Percentiles rank a stretch among this genome's conserved stretches.
phyloP scores from a whole-genome alignment of 2,329 filamentous ascomycete genomes.

The Cytospora schulzeri region DNA sequence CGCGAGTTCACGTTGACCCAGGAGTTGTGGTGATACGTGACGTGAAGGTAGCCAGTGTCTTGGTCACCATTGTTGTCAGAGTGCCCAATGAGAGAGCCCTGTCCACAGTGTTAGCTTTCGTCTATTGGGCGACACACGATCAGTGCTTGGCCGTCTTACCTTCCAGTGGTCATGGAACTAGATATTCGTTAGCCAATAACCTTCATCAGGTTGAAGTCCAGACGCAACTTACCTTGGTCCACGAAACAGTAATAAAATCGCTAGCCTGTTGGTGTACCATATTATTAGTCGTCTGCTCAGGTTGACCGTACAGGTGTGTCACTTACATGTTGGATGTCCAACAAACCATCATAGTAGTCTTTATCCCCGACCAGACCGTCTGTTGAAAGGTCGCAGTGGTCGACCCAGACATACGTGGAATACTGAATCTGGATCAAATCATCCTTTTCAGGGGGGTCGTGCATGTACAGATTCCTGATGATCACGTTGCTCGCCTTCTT shows the following conservation, averaged over 20 bases:
- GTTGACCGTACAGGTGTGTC: conserved; percentile 36
- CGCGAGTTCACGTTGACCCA: conserved; percentile 49
- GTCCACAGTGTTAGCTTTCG: not conserved
- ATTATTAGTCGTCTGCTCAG: not conserved
- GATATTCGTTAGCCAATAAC: not conserved
- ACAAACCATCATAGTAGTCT: conserved; percentile 59
- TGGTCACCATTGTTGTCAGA: conserved; percentile 54
- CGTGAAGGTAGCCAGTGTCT: conserved; percentile 47
- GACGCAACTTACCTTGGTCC: conserved; percentile 31
- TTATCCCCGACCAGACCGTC: conserved; percentile 52
- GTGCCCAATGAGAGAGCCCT: conserved; percentile 58
- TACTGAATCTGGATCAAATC: conserved; percentile 47
- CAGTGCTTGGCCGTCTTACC: conserved; percentile 34
- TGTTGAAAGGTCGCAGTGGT: conserved; percentile 56
- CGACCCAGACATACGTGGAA: conserved; percentile 48
- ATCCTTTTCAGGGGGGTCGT: conserved; percentile 49
- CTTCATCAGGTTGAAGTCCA: not conserved
- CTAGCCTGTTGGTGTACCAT: not conserved
- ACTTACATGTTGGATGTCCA: conserved; percentile 59
- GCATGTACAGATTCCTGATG: conserved; percentile 56
- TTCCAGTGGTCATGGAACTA: conserved; percentile 57
- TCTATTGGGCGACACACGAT: not conserved
- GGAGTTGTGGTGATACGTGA: conserved; percentile 55
- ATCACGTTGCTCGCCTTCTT: conserved; percentile 56
- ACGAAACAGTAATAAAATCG: conserved; percentile 32